These are phyloP conservation scores for Extremus antarcticus DNA, from an alignment of 495 filamentous ascomycete genomes.

Conservation along the genomic window DNA sequence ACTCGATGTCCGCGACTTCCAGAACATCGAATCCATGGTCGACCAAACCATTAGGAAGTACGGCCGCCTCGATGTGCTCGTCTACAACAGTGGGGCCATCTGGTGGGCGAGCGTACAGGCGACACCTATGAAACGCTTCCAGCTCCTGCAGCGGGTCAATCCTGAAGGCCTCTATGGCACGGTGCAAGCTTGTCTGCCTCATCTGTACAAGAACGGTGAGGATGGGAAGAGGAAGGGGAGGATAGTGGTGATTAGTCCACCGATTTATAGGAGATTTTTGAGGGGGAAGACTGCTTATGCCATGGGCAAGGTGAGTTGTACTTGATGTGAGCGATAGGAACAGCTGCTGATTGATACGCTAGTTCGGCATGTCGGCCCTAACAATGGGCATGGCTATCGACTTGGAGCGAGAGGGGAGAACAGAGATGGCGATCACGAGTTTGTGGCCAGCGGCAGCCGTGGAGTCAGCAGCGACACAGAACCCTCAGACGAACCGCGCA, in stretches of 20 bases:
- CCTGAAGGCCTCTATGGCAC: conserved; percentile 57
- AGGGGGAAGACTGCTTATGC: conserved; percentile 81
- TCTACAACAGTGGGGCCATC: conserved; percentile 77
- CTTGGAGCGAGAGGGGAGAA: conserved; percentile 53
- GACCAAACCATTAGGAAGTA: conserved; percentile 51
- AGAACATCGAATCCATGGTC: conserved; percentile 53
- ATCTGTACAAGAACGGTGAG: conserved; percentile 38
- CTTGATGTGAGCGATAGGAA: background rate
- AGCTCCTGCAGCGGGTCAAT: conserved; percentile 74
- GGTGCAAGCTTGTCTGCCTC: conserved; percentile 55
- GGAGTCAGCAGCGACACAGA: conserved; percentile 60
- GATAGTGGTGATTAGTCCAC: conserved; percentile 72
- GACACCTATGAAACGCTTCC: conserved; percentile 69
- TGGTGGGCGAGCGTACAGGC: conserved; percentile 70
- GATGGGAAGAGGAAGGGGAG: conserved; percentile 36
- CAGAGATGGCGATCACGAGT: conserved; percentile 65
- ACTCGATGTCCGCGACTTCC: conserved; percentile 57
- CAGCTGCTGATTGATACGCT: background rate
- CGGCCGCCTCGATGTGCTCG: conserved; percentile 54
- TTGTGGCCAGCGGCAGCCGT: conserved; percentile 74
- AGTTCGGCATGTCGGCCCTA: conserved; percentile 25
- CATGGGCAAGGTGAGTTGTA: conserved; percentile 56
- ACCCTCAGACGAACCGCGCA: conserved; percentile 33
- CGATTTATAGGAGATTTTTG: conserved; percentile 78
- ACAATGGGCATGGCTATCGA: conserved; percentile 79